A percentile compares a stretch with the other conserved stretches of the same genome.
These are phyloP conservation scores for Xylaria arbuscula DNA, from an alignment of 2,329 filamentous ascomycete species.

Conservation along the genomic window DNA sequence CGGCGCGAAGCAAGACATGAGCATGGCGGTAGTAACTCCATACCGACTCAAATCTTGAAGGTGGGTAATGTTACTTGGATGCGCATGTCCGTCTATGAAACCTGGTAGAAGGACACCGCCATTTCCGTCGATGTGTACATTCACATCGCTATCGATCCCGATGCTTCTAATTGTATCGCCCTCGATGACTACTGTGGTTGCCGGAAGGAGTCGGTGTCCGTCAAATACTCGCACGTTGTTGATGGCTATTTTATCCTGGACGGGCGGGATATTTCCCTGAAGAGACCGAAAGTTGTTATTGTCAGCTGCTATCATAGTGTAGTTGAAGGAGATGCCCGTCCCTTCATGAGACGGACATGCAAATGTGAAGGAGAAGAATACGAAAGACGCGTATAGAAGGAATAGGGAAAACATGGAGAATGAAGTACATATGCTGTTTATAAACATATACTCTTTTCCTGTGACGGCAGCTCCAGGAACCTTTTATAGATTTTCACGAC, in stretches of 20 bases:
- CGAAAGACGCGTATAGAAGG: not conserved
- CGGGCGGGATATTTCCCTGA: not conserved
- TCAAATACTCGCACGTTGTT: conserved; percentile 32
- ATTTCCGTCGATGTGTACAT: conserved; percentile 22
- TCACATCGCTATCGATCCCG: not conserved
- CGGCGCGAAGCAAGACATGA: conserved; percentile 33
- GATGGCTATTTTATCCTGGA: conserved; percentile 15
- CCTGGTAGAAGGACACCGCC: conserved; percentile 29
- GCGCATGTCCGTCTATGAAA: conserved; percentile 33
- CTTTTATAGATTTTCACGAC: conserved; percentile 8
- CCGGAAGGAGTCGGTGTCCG: conserved; percentile 22
- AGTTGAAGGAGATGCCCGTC: not conserved
- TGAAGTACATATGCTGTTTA: not conserved
- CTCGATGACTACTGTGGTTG: conserved; percentile 25
- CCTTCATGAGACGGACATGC: conserved; percentile 27
- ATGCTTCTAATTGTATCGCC: conserved; percentile 16
- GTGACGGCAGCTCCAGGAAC: not conserved
- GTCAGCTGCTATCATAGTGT: not conserved
- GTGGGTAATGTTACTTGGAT: conserved; percentile 24
- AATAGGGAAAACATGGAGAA: not conserved
- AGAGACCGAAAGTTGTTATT: conserved; percentile 23
- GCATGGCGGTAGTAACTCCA: conserved; percentile 31
- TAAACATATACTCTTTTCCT: not conserved
- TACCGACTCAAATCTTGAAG: conserved; percentile 32
- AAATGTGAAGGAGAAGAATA: conserved; percentile 12